Base-by-base conservation (phyloP, 2,329 filamentous ascomycete genomes). In the Lachnellula subtilissima region DNA sequence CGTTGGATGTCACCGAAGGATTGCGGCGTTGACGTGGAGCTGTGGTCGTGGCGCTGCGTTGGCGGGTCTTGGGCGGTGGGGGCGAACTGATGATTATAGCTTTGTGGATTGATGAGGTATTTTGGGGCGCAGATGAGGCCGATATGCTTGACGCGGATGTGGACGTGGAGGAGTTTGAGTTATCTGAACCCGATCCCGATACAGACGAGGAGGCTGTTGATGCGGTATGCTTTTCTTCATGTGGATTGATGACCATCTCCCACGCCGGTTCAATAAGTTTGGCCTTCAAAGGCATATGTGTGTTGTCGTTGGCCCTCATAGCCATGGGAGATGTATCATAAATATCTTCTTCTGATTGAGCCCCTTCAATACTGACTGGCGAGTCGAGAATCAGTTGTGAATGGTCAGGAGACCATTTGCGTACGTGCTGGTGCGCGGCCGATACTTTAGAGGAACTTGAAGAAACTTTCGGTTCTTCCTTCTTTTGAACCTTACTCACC, bases 241-340 rank as follows among this genome's bases (percentile, higher is more conserved):
- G 53, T 15, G 52, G 48, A 46, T 55, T 53, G n/a, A 55, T 57
- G 36, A 65, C 47, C 57, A 66, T 68, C 53, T 65, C 59, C 66
- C 66, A 66, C 17, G 49, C 40, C 35, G 62, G 61, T 47, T 68
- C 66, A 14, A 56, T 40, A 28, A 61, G 52, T 28, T 52, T 59
- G 1, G 63, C 59, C 50, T 64, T 66, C 28, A 60, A 57, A 9
- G 58, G 56, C 6, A 56, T 17, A 22, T 17, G 12, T 15, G 25
- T 48, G 12, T 48, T 12, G 17, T 46, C 32, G 15, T 54, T 37
- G 12, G 50, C 17, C 12, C 46, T 25, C 17, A 45, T 48, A 32
- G 52, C 37, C 11, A 49, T 48, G 4, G 57, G 56, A 11, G 56
- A 28, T 37, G 52, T 48, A 50, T 55, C 52, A n/a, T 61, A 54